phyloP scores from a whole-genome alignment of 768 basidiomycete genomes.

The Rhizopogon sp. region DNA sequence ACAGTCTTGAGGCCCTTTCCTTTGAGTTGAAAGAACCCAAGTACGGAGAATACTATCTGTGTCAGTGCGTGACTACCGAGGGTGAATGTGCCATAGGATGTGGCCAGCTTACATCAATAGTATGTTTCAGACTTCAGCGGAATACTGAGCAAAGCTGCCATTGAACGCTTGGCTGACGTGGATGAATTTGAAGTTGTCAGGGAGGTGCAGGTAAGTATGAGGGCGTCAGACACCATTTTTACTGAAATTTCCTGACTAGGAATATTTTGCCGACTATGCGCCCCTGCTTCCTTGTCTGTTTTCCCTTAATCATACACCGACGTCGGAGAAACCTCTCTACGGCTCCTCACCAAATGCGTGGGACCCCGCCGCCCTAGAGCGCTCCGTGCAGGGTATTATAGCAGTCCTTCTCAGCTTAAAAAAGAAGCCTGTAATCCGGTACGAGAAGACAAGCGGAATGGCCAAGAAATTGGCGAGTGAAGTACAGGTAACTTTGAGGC shows the following conservation, averaged over 20 bases:
- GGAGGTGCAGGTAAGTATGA: slow-evolving; percentile 80
- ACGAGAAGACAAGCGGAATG: slow-evolving; percentile 89
- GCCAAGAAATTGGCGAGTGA: slow-evolving; percentile 87
- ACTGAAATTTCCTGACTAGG: slow-evolving; percentile 40
- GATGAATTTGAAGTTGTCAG: slow-evolving; percentile 96
- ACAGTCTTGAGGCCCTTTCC: slow-evolving; percentile 79
- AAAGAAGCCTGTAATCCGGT: slow-evolving; percentile 93
- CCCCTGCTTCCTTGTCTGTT: slow-evolving; percentile 84
- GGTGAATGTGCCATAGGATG: slow-evolving; percentile 16
- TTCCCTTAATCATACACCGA: slow-evolving; percentile 76
- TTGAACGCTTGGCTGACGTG: slow-evolving; percentile 88
- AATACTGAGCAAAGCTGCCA: slow-evolving; percentile 80
- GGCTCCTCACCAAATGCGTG: slow-evolving; percentile 69
- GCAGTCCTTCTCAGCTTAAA: slow-evolving; percentile 90
- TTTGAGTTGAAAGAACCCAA: slow-evolving; percentile 84
- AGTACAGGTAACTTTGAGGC: slow-evolving; percentile 53
- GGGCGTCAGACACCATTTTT: not conserved
- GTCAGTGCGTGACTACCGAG: slow-evolving; percentile 79
- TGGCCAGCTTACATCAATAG: slow-evolving; percentile 12
- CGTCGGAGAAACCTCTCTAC: slow-evolving; percentile 58
- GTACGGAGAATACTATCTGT: slow-evolving; percentile 98
- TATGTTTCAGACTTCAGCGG: slow-evolving; percentile 84
- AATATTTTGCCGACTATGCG: slow-evolving; percentile 96
- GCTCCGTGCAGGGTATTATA: slow-evolving; percentile 74
- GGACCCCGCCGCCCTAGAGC: slow-evolving; percentile 68